These are phyloP conservation scores for Lepidopterella palustris DNA, from an alignment of 495 filamentous ascomycete species.

Conservation along the genomic window DNA sequence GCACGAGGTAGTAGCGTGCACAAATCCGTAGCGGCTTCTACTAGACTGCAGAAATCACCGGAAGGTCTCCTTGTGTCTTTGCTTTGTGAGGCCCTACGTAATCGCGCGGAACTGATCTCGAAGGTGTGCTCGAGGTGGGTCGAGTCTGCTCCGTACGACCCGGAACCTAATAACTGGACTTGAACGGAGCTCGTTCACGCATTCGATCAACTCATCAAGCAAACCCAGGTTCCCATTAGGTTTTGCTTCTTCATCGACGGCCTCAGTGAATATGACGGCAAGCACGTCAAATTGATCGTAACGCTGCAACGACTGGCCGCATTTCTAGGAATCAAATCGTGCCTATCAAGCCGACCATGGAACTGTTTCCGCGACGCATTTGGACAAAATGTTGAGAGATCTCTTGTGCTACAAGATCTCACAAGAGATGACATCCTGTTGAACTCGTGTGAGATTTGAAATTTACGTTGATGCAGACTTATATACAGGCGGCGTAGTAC, in stretches of 20 bases:
- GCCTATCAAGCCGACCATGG: constrained; percentile 46
- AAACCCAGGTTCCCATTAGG: neutral
- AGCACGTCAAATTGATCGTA: constrained; percentile 27
- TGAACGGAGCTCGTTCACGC: neutral
- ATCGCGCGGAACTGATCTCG: constrained; percentile 35
- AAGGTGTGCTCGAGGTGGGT: constrained; percentile 8
- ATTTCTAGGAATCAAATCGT: constrained; percentile 39
- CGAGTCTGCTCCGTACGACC: neutral
- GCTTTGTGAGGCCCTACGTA: constrained; percentile 21
- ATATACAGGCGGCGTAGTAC: neutral
- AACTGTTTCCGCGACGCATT: constrained; percentile 41
- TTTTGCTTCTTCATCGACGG: constrained; percentile 48
- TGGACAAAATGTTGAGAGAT: too few relatives aligned
- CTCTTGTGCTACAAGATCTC: too few relatives aligned
- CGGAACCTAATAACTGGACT: neutral
- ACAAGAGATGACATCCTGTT: too few relatives aligned
- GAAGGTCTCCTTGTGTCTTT: neutral
- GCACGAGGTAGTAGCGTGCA: neutral
- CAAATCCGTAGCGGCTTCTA: neutral
- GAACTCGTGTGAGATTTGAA: neutral
- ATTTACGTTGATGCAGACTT: neutral
- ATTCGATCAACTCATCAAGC: neutral
- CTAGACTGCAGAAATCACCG: neutral
- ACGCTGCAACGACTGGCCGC: constrained; percentile 12
- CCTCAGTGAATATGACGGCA: constrained; percentile 40